phyloP scores from a whole-genome alignment of 192 early-diverging fungal species.

The Backusella circina region DNA sequence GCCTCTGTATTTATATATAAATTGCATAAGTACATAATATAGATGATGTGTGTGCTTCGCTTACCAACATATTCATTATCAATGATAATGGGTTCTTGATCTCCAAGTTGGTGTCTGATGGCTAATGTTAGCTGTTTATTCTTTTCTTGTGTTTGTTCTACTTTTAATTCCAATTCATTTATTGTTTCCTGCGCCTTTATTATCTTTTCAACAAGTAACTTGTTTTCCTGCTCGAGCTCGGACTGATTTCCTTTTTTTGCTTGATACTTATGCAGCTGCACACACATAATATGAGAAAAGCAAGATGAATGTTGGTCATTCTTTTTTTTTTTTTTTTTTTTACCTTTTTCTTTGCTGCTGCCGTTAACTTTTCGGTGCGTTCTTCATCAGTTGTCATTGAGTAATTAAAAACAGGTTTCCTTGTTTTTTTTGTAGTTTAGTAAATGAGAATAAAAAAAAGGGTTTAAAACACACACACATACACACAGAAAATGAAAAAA shows the following conservation, averaged over 20 bases:
- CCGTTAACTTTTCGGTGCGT: neutral
- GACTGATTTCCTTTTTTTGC: constrained; percentile 9
- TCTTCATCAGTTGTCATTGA: neutral
- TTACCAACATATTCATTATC: neutral
- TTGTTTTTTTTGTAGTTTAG: neutral
- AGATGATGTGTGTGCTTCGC: neutral
- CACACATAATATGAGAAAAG: neutral
- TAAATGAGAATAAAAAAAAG: neutral
- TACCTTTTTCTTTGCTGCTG: constrained; percentile 9
- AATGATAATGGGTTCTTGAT: neutral
- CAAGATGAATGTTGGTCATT: neutral
- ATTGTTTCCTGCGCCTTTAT: neutral
- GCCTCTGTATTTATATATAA: neutral
- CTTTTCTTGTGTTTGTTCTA: neutral
- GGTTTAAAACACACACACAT: neutral
- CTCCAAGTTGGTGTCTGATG: neutral
- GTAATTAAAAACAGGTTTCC: too few relatives aligned
- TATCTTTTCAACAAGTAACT: neutral
- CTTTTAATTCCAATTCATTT: neutral
- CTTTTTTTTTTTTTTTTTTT: neutral
- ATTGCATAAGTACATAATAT: neutral
- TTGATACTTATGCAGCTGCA: constrained; percentile 15
- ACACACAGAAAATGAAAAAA: neutral
- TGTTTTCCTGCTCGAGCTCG: constrained; percentile 9
- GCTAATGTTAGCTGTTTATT: neutral